Conservation (phyloP, 1,284 basidiomycete genomes). For the Coniferiporia weirii region DNA sequence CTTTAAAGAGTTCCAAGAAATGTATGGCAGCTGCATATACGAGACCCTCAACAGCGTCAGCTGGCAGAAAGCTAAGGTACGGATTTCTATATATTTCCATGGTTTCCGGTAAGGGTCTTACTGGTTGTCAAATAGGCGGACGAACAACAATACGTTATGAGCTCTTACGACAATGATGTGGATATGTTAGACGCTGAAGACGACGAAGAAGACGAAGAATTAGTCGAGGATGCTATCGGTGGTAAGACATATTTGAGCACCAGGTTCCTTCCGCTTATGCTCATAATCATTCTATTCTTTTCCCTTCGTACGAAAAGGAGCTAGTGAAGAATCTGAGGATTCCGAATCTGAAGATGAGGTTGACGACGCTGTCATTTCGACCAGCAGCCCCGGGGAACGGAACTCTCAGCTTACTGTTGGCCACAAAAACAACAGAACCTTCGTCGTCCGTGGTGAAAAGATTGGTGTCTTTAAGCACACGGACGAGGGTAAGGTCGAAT, state of each 20-base stretch:
- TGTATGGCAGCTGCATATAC: slow-evolving; percentile 76
- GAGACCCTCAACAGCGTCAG: slow-evolving; percentile 73
- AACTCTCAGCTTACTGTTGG: slow-evolving; percentile 94
- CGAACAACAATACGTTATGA: slow-evolving; percentile 74
- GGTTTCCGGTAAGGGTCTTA: slow-evolving; percentile 21
- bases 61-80: slow-evolving; percentile 83
- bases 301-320: slow-evolving; percentile 21
- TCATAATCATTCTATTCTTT: not conserved
- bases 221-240: slow-evolving; percentile 56
- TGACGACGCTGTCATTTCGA: slow-evolving; percentile 42
- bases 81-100: slow-evolving; percentile 11
- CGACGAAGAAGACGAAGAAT: slow-evolving; percentile 69
- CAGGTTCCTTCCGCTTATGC: not conserved
- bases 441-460: slow-evolving; percentile 92
- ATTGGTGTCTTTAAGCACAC: slow-evolving; percentile 96
- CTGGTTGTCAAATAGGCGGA: slow-evolving; percentile 42
- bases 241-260: slow-evolving; percentile 28
- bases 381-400: slow-evolving; percentile 49
- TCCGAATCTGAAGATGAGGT: slow-evolving; percentile 53
- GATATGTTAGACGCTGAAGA: slow-evolving; percentile 78
- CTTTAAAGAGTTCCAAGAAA: slow-evolving; percentile 61
- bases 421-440: slow-evolving; percentile 94
- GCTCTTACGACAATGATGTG: slow-evolving; percentile 67
- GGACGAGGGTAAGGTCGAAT: slow-evolving; percentile 76
- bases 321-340: slow-evolving; percentile 41